Base-by-base conservation (phyloP, 1,139 yeast genomes). In the Saccharomyces uvarum region DNA sequence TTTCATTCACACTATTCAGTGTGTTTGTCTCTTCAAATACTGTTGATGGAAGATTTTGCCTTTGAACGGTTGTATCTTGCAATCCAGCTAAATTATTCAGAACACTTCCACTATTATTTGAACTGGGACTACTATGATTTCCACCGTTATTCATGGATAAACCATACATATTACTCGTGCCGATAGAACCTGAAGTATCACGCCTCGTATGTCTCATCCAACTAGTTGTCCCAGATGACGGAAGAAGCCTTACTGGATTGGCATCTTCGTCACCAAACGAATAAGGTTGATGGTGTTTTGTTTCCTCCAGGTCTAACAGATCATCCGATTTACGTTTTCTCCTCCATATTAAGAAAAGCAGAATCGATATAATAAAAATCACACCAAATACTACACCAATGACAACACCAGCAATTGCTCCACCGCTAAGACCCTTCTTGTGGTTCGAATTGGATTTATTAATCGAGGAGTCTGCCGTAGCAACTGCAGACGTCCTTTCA, bases 371-470 rank as follows among this genome's bases (percentile, higher is more conserved):
- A 19, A 81, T 53, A 2, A 66, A 41, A 1, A 74, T 64, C 0
- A 75, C 75, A 49, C 88, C 89, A 5, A 74, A 75, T 1, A 84
- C 73, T 1, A 77, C 73, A n/a, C 90, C 90, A 51, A 85, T 76
- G 1, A 81, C 88, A 11, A 83, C 80, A 50, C 90, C 91, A 0
- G 86, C 90, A 59, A 84, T 83, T 13, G 84, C 84, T 24, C 93
- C 93, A 5, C 79, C 77, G 6, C 82, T 75, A 42, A 81, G 59
- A 16, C 56, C 54, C 50, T 53, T 58, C 26, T 48, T 51, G 44
- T 54, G 33, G 19, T 19, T 38, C 26, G 44, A 38, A 38, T 16
- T 38, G 11, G 44, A 38, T 38, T 19, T 38, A 19, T 38, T 38
- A 16, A 2, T 19, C 13, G 13, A 42, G 29, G 53, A 13, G 5